These are phyloP conservation scores for Xylaria sp. DNA, from an alignment of 2,329 filamentous ascomycete species.

Conservation along the genomic window DNA sequence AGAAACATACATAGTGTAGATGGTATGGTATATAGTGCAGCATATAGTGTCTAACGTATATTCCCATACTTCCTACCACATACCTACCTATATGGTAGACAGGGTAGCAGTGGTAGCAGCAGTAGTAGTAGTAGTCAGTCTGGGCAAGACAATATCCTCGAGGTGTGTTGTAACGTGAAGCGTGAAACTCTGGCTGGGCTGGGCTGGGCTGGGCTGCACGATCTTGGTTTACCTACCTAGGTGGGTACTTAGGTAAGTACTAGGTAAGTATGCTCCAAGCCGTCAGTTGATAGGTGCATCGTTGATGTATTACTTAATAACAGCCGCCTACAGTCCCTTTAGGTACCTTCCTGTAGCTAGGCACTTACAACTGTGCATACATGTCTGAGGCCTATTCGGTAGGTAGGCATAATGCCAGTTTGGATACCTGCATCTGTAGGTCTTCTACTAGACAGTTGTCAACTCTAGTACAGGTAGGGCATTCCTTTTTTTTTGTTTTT, in stretches of 20 bases:
- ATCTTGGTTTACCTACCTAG: background rate
- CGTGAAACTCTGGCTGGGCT: background rate
- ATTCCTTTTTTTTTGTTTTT: too few relatives aligned
- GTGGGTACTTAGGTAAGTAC: background rate
- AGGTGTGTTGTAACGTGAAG: background rate
- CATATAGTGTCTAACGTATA: background rate
- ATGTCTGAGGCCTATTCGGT: slow-evolving; percentile 4
- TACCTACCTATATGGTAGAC: too few relatives aligned
- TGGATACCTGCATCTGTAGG: slow-evolving; percentile 3
- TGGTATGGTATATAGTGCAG: slow-evolving; percentile 5
- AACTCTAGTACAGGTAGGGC: too few relatives aligned
- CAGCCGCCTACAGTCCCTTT: background rate
- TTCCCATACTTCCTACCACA: too few relatives aligned
- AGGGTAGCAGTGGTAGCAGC: too few relatives aligned
- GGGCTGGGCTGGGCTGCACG: background rate
- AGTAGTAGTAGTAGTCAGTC: too few relatives aligned
- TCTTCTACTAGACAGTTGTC: background rate
- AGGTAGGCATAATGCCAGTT: slow-evolving; percentile 9
- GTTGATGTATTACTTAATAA: too few relatives aligned
- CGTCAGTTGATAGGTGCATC: too few relatives aligned
- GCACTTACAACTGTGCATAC: background rate
- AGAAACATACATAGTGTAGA: background rate
- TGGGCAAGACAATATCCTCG: too few relatives aligned
- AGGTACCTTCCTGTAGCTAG: background rate
- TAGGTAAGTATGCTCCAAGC: too few relatives aligned